Evolutionary conservation across 106 monocot genomes (phyloP).

Genomic region (Chionographis japonica): DNA sequence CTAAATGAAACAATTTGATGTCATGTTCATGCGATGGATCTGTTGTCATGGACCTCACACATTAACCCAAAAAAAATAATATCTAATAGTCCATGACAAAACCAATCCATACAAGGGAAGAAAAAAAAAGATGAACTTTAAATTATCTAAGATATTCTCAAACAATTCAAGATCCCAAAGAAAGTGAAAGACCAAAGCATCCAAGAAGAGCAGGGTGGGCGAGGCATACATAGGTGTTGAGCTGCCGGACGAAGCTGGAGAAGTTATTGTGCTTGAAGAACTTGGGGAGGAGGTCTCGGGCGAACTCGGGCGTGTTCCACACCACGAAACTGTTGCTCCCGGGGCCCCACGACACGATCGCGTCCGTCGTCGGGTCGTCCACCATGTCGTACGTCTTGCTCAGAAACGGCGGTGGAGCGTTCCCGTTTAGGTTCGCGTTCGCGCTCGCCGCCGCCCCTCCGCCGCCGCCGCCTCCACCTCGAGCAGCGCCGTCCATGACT

Average conservation of each 20-base stretch:
- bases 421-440: neutral
- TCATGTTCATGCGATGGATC: no score
- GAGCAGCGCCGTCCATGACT: no score
- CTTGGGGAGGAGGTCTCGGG: conserved; percentile 51
- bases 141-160: no score
- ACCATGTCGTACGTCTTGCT: conserved; percentile 53
- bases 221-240: conserved; percentile 44
- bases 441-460: neutral
- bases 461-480: neutral
- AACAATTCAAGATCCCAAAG: neutral
- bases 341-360: conserved; percentile 37
- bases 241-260: conserved; percentile 62
- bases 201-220: no score
- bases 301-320: conserved; percentile 45
- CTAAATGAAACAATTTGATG: no score
- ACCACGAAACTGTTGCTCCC: conserved; percentile 49
- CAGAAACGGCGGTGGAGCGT: conserved; percentile 34
- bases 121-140: no score
- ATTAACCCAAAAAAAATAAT: no score
- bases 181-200: neutral
- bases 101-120: no score
- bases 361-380: conserved; percentile 38
- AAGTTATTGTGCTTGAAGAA: conserved; percentile 72
- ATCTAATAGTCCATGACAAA: no score
- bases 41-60: no score